Percentiles rank a stretch among this genome's conserved stretches.
These are phyloP conservation scores for Blastocystis sp. DNA, from an alignment of 352 stramenopile species.

Conservation along the genomic window DNA sequence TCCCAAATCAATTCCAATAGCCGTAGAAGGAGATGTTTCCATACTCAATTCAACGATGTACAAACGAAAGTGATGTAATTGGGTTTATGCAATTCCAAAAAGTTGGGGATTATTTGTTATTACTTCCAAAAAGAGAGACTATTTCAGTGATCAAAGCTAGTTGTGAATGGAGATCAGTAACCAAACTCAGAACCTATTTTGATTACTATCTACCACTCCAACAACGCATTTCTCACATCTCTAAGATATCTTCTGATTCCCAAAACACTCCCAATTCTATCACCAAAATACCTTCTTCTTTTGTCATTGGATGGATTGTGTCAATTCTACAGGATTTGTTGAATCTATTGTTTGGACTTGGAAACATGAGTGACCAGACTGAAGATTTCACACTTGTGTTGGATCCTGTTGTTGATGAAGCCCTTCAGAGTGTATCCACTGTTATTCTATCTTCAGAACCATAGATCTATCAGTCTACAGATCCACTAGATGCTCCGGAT, in stretches of 20 bases:
- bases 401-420: constrained; percentile 40
- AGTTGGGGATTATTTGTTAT: neutral
- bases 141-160: too few species aligned
- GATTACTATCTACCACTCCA: too few species aligned
- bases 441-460: neutral
- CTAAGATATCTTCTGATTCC: neutral
- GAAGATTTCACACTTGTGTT: constrained; percentile 36
- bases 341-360: neutral
- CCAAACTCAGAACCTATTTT: too few species aligned
- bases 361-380: neutral
- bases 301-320: neutral
- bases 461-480: constrained; percentile 23
- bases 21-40: constrained; percentile 60
- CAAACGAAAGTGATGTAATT: neutral
- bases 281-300: neutral
- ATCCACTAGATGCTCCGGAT: constrained; percentile 41
- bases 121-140: too few species aligned
- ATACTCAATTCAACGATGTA: neutral
- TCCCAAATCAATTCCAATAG: constrained; percentile 74
- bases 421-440: neutral
- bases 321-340: neutral
- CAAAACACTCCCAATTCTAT: neutral
- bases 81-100: neutral
- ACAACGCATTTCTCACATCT: neutral
- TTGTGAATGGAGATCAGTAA: too few species aligned